Percentiles rank a stretch among this genome's conserved stretches.
These are phyloP conservation scores for Lentinula lateritia DNA, from an alignment of 768 basidiomycete species.

Conservation along the genomic window DNA sequence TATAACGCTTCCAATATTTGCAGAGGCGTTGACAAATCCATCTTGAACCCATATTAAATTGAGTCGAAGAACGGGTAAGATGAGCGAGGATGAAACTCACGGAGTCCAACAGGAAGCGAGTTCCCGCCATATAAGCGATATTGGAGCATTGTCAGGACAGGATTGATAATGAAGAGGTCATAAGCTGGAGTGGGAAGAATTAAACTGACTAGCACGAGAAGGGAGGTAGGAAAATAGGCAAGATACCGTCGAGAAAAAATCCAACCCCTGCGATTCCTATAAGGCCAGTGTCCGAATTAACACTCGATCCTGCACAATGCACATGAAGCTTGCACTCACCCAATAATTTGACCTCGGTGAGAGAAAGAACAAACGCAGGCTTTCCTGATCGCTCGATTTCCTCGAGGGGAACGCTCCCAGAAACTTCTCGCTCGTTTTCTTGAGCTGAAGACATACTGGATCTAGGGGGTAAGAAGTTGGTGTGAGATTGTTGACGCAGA, in stretches of 20 bases:
- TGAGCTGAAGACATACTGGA: background rate
- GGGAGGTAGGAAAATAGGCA: background rate
- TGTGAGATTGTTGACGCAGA: background rate
- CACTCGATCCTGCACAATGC: background rate
- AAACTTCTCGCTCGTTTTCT: background rate
- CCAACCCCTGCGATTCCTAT: constrained; percentile 31
- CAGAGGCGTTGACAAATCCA: constrained; percentile 59
- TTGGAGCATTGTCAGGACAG: constrained; percentile 64
- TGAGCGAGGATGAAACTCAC: constrained; percentile 27
- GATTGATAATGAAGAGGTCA: constrained; percentile 69
- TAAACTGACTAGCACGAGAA: background rate
- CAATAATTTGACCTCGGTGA: constrained; percentile 49
- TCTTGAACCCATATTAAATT: constrained; percentile 15
- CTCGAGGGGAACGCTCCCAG: background rate
- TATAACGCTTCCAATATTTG: constrained; percentile 70
- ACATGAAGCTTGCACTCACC: constrained; percentile 41
- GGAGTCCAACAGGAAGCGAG: constrained; percentile 44
- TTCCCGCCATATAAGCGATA: constrained; percentile 53
- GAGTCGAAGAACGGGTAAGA: background rate
- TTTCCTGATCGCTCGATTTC: constrained; percentile 3
- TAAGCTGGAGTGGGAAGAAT: constrained; percentile 37
- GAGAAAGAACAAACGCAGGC: constrained; percentile 34
- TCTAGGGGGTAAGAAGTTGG: background rate
- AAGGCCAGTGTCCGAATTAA: background rate
- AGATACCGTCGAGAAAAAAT: constrained; percentile 65